Conservation (phyloP, 2,329 filamentous ascomycete genomes). For the Rhytidhysteron rufulum region DNA sequence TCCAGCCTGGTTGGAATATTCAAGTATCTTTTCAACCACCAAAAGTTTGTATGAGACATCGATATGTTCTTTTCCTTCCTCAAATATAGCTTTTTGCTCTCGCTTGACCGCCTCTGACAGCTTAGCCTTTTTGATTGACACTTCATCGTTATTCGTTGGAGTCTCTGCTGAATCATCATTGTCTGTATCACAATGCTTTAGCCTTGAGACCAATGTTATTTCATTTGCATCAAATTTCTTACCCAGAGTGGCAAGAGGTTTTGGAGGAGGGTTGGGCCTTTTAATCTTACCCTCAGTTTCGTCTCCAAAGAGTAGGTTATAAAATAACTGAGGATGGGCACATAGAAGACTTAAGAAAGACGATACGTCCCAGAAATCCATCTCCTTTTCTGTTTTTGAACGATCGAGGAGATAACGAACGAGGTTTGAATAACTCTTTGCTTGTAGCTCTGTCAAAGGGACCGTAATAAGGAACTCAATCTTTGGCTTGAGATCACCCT, state of each 20-base stretch:
- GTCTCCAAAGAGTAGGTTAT: conserved; percentile 41
- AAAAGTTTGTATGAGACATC: conserved; percentile 64
- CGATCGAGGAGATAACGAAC: conserved; percentile 38
- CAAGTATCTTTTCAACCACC: conserved; percentile 66
- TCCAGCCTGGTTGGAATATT: conserved; percentile 55
- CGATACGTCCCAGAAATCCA: conserved; percentile 55
- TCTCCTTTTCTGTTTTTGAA: conserved; percentile 16
- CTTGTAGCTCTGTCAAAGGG: conserved; percentile 64
- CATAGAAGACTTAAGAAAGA: conserved; percentile 51
- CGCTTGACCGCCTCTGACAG: conserved; percentile 35
- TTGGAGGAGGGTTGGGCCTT: background rate
- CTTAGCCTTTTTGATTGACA: conserved; percentile 37
- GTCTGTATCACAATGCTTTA: conserved; percentile 1
- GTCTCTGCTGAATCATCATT: background rate
- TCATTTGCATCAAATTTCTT: no score
- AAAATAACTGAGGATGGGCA: conserved; percentile 56
- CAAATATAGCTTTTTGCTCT: conserved; percentile 26
- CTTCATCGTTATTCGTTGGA: conserved; percentile 14
- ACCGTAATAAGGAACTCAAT: conserved; percentile 78
- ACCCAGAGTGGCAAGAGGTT: background rate
- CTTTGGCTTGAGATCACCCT: conserved; percentile 67
- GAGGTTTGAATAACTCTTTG: conserved; percentile 57
- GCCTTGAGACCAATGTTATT: no score
- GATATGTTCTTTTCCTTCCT: conserved; percentile 37
- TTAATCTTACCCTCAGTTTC: background rate